Base-by-base conservation (phyloP, 2,329 filamentous ascomycete species). In the Davidsoniella neocaledoniae region DNA sequence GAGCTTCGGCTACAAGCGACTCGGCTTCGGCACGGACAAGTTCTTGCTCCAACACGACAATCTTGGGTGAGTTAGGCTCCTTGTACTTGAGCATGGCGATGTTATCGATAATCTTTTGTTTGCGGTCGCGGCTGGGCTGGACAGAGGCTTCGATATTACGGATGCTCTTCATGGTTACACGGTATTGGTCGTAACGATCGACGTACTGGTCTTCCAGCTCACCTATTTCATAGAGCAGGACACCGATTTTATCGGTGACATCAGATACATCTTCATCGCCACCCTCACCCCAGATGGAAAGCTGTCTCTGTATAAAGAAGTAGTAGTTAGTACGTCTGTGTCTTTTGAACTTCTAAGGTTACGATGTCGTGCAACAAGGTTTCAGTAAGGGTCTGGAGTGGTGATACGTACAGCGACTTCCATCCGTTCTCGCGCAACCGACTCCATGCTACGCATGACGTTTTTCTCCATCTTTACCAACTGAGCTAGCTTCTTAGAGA, bases 381-480 rank as follows among this genome's bases (percentile, higher is more conserved):
- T 7, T 21, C n/a, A 10, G 5, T 12, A 33, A 17, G 16, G n/a
- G n/a, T 10, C 21, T 6, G 9, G 25, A 36, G 5, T 39, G 36
- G 25, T 17, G 4, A 38, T 19, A 75, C 86, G 62, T 83, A 94
- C 87, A 62, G 91, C 91, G 57, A 95, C 90, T 61, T 96, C 91
- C 87, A 96, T 96, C 59, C 91, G 81, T 73, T 98, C 91, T 61
- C 87, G 82, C 43, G 87, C 87, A 49, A 96, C 91, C 46, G 86
- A 75, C 65, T 98, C 91, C 74, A 96, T 81, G 64, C 87, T 95
- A 66, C 91, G 86, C 91, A 98, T 98, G 51, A 95, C 86, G 64
- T 98, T 96, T 80, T 98, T 98, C 72, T 98, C 91, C 91, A 98
- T 98, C 78, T 98, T 98, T 56, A 98, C 91, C 48, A 98, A 77